Evolutionary conservation across 495 filamentous ascomycete species (phyloP), one percentile per base, ranked within the genome.

Genomic region (Penicillium fimorum): DNA sequence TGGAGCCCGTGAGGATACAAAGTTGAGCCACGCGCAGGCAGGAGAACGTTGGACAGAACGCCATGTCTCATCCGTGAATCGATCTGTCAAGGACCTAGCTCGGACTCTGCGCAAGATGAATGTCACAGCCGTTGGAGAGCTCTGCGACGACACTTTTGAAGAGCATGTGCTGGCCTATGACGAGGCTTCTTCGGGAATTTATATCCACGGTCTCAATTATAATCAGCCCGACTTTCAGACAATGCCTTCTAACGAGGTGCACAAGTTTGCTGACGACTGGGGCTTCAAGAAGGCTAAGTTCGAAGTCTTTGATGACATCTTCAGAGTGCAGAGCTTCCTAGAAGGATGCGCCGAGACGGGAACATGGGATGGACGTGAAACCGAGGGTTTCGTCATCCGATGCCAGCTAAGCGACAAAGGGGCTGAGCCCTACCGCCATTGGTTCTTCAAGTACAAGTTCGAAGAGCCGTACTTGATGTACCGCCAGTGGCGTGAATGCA

Each of bases 371-470:
- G 93, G 90, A 9, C 87, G 91, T 50, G 92, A 97, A 59, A 93
- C 96, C 3, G 94, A 98, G 69, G 94, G 94, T 3, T 98, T 98
- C 61, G 94, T 98, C 51, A 88, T 98, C 55, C 87, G 94, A 51
- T 97, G 94, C 75, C 86, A 90, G 67, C 82, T 84, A 57, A 78
- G 79, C 50, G 70, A 80, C 20, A 71, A 67, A 10, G 74, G 74
- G 11, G 64, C 64, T 2, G 70, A 68, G 40, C 60, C 72, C 0
- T 94, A 84, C 73, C 76, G 81, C 17, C 90, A 97, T 69, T 98
- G 93, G 93, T 97, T 98, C 75, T 98, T 97, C 85, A 98, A 98
- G 70, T 98, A 91, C 81, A 98, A 98, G 75, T 98, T 97, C 50
- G 94, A 98, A 68, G 95, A 98, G 75, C 94, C 94, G 0, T 98